A percentile compares a stretch with the other conserved stretches of the same genome.
phyloP scores from a whole-genome alignment of 1,284 basidiomycete species.

The Papiliotrema terrestris region DNA sequence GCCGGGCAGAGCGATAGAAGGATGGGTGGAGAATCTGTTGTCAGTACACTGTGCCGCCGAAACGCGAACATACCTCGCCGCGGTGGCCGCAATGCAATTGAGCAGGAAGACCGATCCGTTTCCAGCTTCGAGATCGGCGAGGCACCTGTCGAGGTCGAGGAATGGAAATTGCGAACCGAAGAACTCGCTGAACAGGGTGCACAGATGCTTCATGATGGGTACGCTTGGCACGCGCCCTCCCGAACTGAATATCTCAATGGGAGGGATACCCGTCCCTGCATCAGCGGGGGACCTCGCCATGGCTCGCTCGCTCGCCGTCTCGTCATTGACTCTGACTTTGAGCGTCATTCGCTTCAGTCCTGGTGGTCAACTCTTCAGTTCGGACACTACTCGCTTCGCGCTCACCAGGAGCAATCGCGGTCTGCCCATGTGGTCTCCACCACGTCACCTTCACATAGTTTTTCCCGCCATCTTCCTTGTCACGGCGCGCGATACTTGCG shows the following conservation, averaged over 20 bases:
- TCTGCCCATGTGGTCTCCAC: slow-evolving; percentile 39
- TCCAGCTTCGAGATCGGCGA: slow-evolving; percentile 14
- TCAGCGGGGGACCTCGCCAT: background rate
- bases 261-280: background rate
- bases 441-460: slow-evolving; percentile 32
- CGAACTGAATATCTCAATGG: background rate
- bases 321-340: slow-evolving; percentile 16
- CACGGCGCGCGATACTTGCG: slow-evolving; percentile 14
- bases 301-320: background rate
- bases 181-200: slow-evolving; percentile 24
- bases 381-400: background rate
- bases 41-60: background rate
- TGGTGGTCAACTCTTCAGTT: background rate
- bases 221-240: background rate
- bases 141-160: slow-evolving; percentile 12
- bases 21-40: slow-evolving; percentile 26
- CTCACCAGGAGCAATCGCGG: slow-evolving; percentile 33
- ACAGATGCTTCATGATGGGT: slow-evolving; percentile 27
- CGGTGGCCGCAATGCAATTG: slow-evolving; percentile 25
- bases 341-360: slow-evolving; percentile 30
- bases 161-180: slow-evolving; percentile 34
- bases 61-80: slow-evolving; percentile 22
- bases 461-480: slow-evolving; percentile 6
- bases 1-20: slow-evolving; percentile 25
- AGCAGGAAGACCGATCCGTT: slow-evolving; percentile 29